Percentiles rank a stretch among this genome's conserved stretches.
Conservation (phyloP, 768 basidiomycete species). For the Steccherinum ochraceum region DNA sequence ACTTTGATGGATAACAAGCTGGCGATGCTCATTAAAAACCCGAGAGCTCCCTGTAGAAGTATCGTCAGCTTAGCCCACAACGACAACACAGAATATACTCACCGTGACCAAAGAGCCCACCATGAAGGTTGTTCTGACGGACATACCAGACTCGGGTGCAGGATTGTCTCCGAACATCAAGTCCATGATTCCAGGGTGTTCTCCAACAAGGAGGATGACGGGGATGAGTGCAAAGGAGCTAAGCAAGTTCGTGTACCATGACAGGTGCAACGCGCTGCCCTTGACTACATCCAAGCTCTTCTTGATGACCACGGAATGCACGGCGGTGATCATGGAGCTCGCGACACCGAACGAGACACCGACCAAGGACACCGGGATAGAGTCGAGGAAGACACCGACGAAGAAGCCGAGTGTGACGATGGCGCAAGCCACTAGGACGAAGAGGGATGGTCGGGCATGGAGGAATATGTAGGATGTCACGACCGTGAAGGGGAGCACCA, state of each 20-base stretch:
- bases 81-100: no score
- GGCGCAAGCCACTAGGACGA: slow-evolving; percentile 67
- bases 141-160: slow-evolving; percentile 29
- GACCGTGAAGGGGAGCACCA: slow-evolving; percentile 92
- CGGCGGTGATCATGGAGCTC: slow-evolving; percentile 80
- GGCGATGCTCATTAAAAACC: slow-evolving; percentile 93
- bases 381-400: slow-evolving; percentile 78
- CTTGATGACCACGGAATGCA: slow-evolving; percentile 95
- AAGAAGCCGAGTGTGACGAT: slow-evolving; percentile 93
- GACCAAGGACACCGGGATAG: slow-evolving; percentile 45
- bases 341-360: slow-evolving; percentile 80
- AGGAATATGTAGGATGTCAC: slow-evolving; percentile 78
- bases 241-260: slow-evolving; percentile 88
- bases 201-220: slow-evolving; percentile 67
- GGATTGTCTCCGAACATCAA: slow-evolving; percentile 49
- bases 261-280: slow-evolving; percentile 78
- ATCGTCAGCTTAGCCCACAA: no score
- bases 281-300: slow-evolving; percentile 72
- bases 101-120: slow-evolving; percentile 79
- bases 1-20: slow-evolving; percentile 93
- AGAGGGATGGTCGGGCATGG: slow-evolving; percentile 65
- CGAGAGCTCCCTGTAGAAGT: slow-evolving; percentile 77
- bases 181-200: slow-evolving; percentile 55
- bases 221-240: slow-evolving; percentile 72
- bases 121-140: slow-evolving; percentile 58